A percentile compares a stretch with the other conserved stretches of the same genome.
These are phyloP conservation scores for Apiotrichum mycotoxinovorans DNA, from an alignment of 1,284 basidiomycete species.

Conservation along the genomic window DNA sequence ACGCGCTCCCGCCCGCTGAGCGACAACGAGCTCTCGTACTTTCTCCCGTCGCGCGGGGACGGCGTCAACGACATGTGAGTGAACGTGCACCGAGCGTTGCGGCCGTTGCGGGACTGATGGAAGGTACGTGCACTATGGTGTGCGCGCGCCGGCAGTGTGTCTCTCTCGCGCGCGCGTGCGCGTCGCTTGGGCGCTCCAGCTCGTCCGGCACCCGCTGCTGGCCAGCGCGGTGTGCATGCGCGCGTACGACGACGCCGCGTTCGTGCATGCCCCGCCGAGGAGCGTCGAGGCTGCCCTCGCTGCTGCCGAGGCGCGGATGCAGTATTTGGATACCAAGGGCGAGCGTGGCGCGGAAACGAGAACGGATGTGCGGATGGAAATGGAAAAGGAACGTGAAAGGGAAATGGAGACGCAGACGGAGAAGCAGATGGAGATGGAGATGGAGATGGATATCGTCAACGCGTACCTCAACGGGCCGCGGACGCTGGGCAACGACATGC, in stretches of 20 bases:
- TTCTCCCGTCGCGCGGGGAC: conserved; percentile 63
- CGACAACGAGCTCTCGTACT: conserved; percentile 55
- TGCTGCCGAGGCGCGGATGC: conserved; percentile 16
- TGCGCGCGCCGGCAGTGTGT: conserved; percentile 54
- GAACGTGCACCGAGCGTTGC: background rate
- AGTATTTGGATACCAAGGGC: conserved; percentile 2
- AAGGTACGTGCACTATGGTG: conserved; percentile 59
- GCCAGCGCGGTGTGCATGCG: conserved; percentile 54
- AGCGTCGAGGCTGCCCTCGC: conserved; percentile 16
- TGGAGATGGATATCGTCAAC: conserved; percentile 5
- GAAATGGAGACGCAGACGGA: background rate
- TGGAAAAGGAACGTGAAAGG: too few species aligned
- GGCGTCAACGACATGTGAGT: conserved; percentile 77
- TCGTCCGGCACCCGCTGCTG: conserved; percentile 63
- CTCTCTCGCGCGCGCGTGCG: conserved; percentile 55
- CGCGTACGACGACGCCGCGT: conserved; percentile 60
- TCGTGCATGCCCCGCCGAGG: conserved; percentile 55
- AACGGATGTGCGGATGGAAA: too few species aligned
- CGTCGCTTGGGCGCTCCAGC: conserved; percentile 63
- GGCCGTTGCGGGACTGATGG: background rate
- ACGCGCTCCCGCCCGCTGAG: conserved; percentile 18
- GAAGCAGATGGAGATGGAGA: too few species aligned
- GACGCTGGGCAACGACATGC: conserved; percentile 60
- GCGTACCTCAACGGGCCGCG: conserved; percentile 8
- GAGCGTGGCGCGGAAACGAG: too few species aligned